phyloP scores from a whole-genome alignment of 2,329 filamentous ascomycete species.

The Alternaria rosae region DNA sequence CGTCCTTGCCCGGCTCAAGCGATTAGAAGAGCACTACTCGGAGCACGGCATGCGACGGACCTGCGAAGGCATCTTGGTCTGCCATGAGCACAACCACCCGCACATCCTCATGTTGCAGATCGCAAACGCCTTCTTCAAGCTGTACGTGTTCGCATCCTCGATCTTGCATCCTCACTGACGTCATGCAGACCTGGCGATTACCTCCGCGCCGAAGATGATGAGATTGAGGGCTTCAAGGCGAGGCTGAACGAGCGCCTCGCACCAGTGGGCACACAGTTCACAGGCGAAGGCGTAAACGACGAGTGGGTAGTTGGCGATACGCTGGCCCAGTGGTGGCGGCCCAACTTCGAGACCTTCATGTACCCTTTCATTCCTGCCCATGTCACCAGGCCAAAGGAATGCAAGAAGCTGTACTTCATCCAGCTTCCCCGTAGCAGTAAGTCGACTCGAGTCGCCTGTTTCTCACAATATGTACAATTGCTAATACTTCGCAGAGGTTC shows the following conservation, averaged over 20 bases:
- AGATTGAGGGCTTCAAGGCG: conserved; percentile 92
- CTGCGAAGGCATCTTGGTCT: conserved; percentile 95
- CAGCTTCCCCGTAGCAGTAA: conserved; percentile 89
- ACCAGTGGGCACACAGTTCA: conserved; percentile 81
- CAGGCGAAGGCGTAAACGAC: conserved; percentile 85
- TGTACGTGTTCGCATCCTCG: conserved; percentile 55
- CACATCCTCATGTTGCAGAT: conserved; percentile 99
- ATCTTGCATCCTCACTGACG: conserved; percentile 3
- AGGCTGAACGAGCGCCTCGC: conserved; percentile 92
- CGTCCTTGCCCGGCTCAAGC: conserved; percentile 88
- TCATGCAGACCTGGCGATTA: conserved; percentile 81
- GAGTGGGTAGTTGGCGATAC: conserved; percentile 97
- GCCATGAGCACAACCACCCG: conserved; percentile 98
- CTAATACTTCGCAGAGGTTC: conserved; percentile 70
- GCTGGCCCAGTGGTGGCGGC: conserved; percentile 97
- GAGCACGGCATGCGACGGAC: conserved; percentile 95
- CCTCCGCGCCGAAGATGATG: conserved; percentile 85
- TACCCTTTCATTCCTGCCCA: conserved; percentile 97
- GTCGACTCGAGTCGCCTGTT: conserved; percentile 20
- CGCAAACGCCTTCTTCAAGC: conserved; percentile 98
- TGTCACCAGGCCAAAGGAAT: conserved; percentile 95
- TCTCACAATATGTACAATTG: conserved; percentile 7
- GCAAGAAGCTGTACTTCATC: conserved; percentile 98
- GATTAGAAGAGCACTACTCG: conserved; percentile 93
- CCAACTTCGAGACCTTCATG: conserved; percentile 99